Evolutionary conservation across 1,284 basidiomycete genomes (phyloP).

Genomic region (Stygiomarasmius scandens): DNA sequence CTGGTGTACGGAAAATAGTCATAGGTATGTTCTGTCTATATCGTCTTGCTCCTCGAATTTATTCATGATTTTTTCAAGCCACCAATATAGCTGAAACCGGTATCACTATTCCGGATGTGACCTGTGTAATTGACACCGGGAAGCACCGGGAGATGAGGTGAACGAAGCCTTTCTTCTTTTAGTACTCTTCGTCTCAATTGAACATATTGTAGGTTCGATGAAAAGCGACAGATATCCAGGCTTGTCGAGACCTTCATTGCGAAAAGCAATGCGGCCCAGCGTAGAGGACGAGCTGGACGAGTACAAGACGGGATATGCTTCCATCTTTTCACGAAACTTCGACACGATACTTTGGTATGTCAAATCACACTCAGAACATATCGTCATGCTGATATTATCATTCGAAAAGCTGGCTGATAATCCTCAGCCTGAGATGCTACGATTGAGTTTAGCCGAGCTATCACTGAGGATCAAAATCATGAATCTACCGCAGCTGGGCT

Average conservation of each 20-base stretch:
- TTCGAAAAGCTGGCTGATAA: constrained; percentile 79
- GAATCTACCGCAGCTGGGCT: constrained; percentile 86
- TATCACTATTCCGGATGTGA: constrained; percentile 95
- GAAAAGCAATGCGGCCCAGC: constrained; percentile 90
- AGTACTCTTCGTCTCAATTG: neutral
- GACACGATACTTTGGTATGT: constrained; percentile 76
- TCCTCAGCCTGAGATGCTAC: constrained; percentile 94
- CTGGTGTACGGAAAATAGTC: constrained; percentile 90
- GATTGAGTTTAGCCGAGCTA: constrained; percentile 92
- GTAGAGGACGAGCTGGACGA: constrained; percentile 93
- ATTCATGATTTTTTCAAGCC: constrained; percentile 78
- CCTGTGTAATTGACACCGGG: constrained; percentile 91
- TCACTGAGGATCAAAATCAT: constrained; percentile 97
- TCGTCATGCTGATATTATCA: constrained; percentile 17
- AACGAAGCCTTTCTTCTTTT: constrained; percentile 7
- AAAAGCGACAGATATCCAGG: constrained; percentile 84
- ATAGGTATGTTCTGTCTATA: constrained; percentile 58
- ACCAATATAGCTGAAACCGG: constrained; percentile 98
- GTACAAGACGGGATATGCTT: constrained; percentile 93
- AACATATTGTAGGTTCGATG: constrained; percentile 73
- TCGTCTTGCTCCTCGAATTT: constrained; percentile 3
- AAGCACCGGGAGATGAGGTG: constrained; percentile 93
- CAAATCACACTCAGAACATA: constrained; percentile 40
- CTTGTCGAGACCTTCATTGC: constrained; percentile 92
- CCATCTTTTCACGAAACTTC: constrained; percentile 91